phyloP scores from a whole-genome alignment of 805 yeast species.

The Lachancea lanzarotensis region DNA sequence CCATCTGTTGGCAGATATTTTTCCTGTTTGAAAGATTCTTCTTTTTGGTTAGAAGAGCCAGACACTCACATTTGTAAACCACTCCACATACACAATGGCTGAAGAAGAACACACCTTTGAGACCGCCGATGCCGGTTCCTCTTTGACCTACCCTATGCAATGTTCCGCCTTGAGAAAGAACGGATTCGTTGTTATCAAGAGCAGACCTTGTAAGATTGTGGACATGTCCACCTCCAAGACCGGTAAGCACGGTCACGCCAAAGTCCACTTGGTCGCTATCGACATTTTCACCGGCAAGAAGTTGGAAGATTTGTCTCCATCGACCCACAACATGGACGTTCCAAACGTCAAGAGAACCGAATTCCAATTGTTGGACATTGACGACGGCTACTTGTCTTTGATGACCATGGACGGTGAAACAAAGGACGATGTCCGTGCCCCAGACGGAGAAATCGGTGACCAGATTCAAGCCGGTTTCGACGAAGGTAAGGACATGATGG shows the following conservation, averaged over 20 bases:
- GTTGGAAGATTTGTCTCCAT: conserved; percentile 99
- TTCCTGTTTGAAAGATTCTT: not conserved
- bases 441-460: conserved; percentile 98
- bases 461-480: conserved; percentile 88
- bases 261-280: conserved; percentile 98
- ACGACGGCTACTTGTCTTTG: conserved; percentile 94
- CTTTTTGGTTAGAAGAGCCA: not conserved
- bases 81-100: conserved; percentile 26
- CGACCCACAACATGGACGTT: conserved; percentile 99
- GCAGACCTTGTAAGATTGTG: conserved; percentile 99
- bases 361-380: conserved; percentile 95
- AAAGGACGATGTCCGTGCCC: conserved; percentile 97
- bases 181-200: conserved; percentile 98
- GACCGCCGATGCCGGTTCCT: conserved; percentile 98
- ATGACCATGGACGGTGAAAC: conserved; percentile 97
- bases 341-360: conserved; percentile 96
- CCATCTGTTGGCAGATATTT: not conserved
- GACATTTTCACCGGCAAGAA: conserved; percentile 99
- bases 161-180: conserved; percentile 99
- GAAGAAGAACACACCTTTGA: conserved; percentile 81
- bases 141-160: conserved; percentile 97
- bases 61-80: not conserved
- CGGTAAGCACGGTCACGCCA: conserved; percentile 99
- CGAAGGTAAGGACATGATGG: conserved; percentile 95
- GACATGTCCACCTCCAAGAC: conserved; percentile 99